Evolutionary conservation across 2,329 filamentous ascomycete species (phyloP), one percentile per base, ranked within the genome.

Genomic region (Hypocreales sp.): DNA sequence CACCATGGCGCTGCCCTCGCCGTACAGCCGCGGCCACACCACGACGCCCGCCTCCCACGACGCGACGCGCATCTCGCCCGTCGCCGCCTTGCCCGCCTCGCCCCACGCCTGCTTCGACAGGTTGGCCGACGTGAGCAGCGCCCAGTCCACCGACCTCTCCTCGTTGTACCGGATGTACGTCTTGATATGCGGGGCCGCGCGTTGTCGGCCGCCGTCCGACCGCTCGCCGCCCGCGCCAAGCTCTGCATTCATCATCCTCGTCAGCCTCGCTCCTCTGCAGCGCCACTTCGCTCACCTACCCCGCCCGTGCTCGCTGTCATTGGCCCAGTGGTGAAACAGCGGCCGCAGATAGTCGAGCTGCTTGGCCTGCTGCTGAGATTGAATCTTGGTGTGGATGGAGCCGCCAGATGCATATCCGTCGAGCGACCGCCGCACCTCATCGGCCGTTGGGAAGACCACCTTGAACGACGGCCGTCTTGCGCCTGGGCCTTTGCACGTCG

Each of bases 41-140:
- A 92, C 46, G 2, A 93, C 80, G 0, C 84, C 84, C 18, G 82
- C 67, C 47, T 93, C 84, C 58, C 77, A 93, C 17, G 80, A 90
- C 31, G 77, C 73, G 16, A 92, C 70, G 20, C 75, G 65, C 17
- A 83, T 56, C 40, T 80, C 67, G 1, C 68, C 70, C 0, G 60
- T 56, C 4, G 57, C 48, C 18, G 57, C 48, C 34, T 65, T 70
- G 2, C 47, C 48, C 3, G 66, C 59, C 20, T 78, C 72, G 2
- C 84, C 84, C 86, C 84, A 93, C 0, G 84, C 84, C 50, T 92
- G 83, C 34, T 76, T 87, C 2, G 80, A 90, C 3, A 93, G 49
- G 39, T 92, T 93, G n/a, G 84, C 83, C n/a, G 80, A 90, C 0
- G 82, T 92, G 3, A 92, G 48, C 36, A 93, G 60, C 2, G 80